phyloP scores from a whole-genome alignment of 1,284 basidiomycete genomes.

The Dichomitus squalens region DNA sequence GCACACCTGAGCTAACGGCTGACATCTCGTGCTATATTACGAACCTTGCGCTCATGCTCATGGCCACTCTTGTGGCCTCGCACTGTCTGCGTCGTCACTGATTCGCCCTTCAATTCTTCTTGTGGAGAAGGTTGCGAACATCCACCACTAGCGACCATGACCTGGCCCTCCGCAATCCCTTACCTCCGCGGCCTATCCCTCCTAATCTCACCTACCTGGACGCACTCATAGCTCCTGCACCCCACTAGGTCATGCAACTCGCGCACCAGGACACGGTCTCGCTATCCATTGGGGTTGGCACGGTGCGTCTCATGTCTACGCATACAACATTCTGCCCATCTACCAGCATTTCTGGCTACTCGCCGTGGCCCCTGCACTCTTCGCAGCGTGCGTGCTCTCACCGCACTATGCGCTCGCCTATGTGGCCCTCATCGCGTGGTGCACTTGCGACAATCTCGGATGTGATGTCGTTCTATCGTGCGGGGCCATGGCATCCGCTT shows the following conservation, averaged over 20 bases:
- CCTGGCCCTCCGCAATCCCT: background rate
- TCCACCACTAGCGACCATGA: background rate
- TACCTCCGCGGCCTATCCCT: background rate
- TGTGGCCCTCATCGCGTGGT: background rate
- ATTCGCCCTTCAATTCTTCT: background rate
- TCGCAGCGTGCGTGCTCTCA: background rate
- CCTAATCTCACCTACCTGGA: background rate
- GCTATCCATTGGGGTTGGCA: background rate
- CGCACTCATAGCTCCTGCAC: background rate
- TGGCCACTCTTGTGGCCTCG: too few relatives aligned
- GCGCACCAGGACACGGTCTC: background rate
- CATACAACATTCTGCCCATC: background rate
- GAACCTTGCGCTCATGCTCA: background rate
- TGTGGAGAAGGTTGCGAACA: background rate
- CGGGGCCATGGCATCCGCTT: constrained; percentile 1
- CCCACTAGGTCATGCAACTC: background rate
- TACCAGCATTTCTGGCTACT: constrained; percentile 4
- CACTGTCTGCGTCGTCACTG: background rate
- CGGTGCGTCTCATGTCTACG: background rate
- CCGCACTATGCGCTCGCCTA: background rate
- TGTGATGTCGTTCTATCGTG: background rate
- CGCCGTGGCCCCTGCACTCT: background rate
- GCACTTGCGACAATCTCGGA: background rate
- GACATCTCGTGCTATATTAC: background rate
- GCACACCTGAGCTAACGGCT: background rate